Percentiles rank a stretch among this genome's conserved stretches.
Conservation (phyloP, 352 stramenopile species). For the Phytophthora idaei region DNA sequence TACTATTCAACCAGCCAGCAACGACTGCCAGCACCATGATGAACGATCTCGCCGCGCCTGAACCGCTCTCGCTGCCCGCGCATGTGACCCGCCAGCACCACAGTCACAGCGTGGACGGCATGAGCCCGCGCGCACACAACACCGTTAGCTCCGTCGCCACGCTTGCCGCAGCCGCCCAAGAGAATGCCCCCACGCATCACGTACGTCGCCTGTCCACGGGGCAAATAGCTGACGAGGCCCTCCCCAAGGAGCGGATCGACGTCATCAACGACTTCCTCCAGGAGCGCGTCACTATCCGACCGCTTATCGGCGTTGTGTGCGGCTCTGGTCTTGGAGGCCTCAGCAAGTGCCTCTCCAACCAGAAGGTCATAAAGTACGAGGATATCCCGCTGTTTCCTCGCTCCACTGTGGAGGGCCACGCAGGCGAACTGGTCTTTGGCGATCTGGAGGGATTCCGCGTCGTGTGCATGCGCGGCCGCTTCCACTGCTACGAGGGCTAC, state of each 20-base stretch:
- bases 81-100: slow-evolving; percentile 47
- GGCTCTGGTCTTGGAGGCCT: slow-evolving; percentile 94
- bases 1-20: neutral
- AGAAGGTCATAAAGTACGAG: slow-evolving; percentile 92
- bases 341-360: slow-evolving; percentile 88
- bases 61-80: slow-evolving; percentile 9
- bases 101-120: slow-evolving; percentile 52
- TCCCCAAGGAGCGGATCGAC: slow-evolving; percentile 78
- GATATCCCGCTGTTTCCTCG: slow-evolving; percentile 94
- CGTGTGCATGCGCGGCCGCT: slow-evolving; percentile 95
- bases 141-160: slow-evolving; percentile 20
- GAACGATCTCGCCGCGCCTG: slow-evolving; percentile 32
- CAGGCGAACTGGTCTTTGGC: slow-evolving; percentile 96
- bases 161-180: slow-evolving; percentile 13
- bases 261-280: slow-evolving; percentile 79
- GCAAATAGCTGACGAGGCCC: slow-evolving; percentile 65
- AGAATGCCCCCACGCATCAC: slow-evolving; percentile 21
- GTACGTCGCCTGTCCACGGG: slow-evolving; percentile 59
- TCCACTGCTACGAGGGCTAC: slow-evolving; percentile 98
- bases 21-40: slow-evolving; percentile 28
- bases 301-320: slow-evolving; percentile 91
- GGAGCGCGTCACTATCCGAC: slow-evolving; percentile 47
- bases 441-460: slow-evolving; percentile 81
- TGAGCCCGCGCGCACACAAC: slow-evolving; percentile 16
- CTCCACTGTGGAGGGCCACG: slow-evolving; percentile 94